Conservation (phyloP, 495 filamentous ascomycete species). For the Chaetomium cochliodes region DNA sequence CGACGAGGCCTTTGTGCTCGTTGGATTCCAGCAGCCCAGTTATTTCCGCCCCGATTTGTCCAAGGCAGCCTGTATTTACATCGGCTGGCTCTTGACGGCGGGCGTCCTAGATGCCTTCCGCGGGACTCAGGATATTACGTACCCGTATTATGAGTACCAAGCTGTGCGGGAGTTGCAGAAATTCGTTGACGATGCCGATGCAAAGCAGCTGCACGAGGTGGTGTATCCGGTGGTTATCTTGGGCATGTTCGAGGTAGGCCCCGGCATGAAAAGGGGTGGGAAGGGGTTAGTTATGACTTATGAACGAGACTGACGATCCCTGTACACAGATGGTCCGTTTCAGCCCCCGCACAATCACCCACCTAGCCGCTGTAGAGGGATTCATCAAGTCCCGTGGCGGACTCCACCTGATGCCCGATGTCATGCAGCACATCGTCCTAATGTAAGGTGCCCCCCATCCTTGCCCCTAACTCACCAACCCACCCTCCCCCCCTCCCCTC, state of each 20-base stretch:
- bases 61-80: conserved; percentile 10
- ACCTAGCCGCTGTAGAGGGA: background rate
- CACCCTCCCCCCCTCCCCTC: background rate
- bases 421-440: conserved; percentile 9
- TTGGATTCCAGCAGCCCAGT: conserved; percentile 8
- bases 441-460: background rate
- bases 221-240: conserved; percentile 8
- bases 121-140: background rate
- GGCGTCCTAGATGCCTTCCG: background rate
- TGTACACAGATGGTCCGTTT: background rate
- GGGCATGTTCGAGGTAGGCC: conserved; percentile 9
- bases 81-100: conserved; percentile 10
- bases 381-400: conserved; percentile 11
- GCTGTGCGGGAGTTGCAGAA: conserved; percentile 6
- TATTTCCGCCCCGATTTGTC: conserved; percentile 12
- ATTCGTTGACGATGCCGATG: background rate
- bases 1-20: conserved; percentile 7
- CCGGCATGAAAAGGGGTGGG: background rate
- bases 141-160: conserved; percentile 3
- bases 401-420: conserved; percentile 2
- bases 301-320: background rate
- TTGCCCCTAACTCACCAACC: background rate
- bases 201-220: conserved; percentile 5
- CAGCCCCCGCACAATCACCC: conserved; percentile 2
- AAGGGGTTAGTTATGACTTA: background rate